Evolutionary conservation across 1,284 basidiomycete species (phyloP), one percentile per base, ranked within the genome.

Genomic region (Coniferiporia weirii): DNA sequence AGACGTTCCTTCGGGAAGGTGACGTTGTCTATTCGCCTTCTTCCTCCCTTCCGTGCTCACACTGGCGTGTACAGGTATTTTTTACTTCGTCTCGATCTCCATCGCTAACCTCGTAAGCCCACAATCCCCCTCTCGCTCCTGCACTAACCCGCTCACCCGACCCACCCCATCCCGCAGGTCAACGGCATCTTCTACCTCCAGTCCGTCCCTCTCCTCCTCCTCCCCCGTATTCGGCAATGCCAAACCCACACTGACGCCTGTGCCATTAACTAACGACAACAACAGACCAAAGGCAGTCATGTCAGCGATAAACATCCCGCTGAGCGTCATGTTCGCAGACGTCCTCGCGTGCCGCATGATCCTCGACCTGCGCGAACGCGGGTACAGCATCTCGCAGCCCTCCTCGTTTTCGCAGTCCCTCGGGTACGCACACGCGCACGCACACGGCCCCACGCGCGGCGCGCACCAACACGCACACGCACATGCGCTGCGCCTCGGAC

Each of bases 111-210:
- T 91, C 67, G 78, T 80, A 56, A 46, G 71, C 65, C 13, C 13
- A 40, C 20, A 35, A n/a, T 52, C 50, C 49, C 5, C 34, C 19
- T 27, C 47, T 52, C 8, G 32, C 49, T 27, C 46, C 5, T 3
- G 27, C 3, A 63, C 61, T 36, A 34, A 53, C 20, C 49, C 19
- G 4, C 35, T 10, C 50, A 19, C 48, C 22, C 52, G 7, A 12
- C 45, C 43, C 8, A 27, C 17, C 43, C 43, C 8, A 27, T 20
- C 43, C 43, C 17, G 34, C 59, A 80, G 79, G 72, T 89, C 69
- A 91, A 91, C 65, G 88, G 89, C 43, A 85, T 91, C 47, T 91
- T 91, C 71, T 91, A 91, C 70, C 79, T 90, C 20, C 88, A 91
- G 87, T 88, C 65, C 64, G 83, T 69, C 45, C 61, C 56, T n/a